These are phyloP conservation scores for Pyracantha coccinea DNA, from an alignment of 331 rosid genomes.

Conservation along the genomic window DNA sequence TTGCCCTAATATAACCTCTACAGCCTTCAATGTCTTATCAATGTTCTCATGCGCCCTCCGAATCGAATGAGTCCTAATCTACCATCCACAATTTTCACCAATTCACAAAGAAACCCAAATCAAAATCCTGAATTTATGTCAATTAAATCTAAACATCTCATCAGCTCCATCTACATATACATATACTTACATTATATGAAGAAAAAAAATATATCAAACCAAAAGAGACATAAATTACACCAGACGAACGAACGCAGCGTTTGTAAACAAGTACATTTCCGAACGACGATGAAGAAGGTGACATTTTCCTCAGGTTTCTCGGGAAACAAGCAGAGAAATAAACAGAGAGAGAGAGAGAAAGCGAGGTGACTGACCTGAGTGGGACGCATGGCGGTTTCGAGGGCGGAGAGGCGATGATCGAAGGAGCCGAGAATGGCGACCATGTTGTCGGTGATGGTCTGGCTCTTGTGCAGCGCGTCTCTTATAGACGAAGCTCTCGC, in stretches of 20 bases:
- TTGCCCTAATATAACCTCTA: slow-evolving; percentile 61
- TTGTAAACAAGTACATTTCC: background rate
- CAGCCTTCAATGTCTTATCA: slow-evolving; percentile 68
- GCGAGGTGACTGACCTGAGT: slow-evolving; percentile 63
- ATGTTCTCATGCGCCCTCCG: slow-evolving; percentile 90
- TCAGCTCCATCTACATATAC: background rate
- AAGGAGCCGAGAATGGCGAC: slow-evolving; percentile 93
- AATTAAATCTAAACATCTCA: background rate
- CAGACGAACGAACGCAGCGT: background rate
- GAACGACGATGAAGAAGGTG: background rate
- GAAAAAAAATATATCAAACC: slow-evolving; percentile 4
- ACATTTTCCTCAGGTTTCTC: background rate
- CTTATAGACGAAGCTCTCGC: slow-evolving; percentile 52
- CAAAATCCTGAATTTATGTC: slow-evolving; percentile 13
- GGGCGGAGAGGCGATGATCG: slow-evolving; percentile 92
- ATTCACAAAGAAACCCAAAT: background rate
- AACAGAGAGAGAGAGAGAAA: background rate
- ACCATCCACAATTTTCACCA: background rate
- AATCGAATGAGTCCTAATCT: slow-evolving; percentile 89
- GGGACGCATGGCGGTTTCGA: slow-evolving; percentile 96
- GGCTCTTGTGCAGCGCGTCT: slow-evolving; percentile 78
- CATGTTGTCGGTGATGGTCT: slow-evolving; percentile 75
- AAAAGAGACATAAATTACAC: background rate
- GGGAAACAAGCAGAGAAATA: background rate
- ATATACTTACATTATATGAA: background rate